Percentiles rank a stretch among this genome's conserved stretches.
Evolutionary conservation across 805 yeast genomes (phyloP).

Genomic region (Cyberlindnera amylophila): DNA sequence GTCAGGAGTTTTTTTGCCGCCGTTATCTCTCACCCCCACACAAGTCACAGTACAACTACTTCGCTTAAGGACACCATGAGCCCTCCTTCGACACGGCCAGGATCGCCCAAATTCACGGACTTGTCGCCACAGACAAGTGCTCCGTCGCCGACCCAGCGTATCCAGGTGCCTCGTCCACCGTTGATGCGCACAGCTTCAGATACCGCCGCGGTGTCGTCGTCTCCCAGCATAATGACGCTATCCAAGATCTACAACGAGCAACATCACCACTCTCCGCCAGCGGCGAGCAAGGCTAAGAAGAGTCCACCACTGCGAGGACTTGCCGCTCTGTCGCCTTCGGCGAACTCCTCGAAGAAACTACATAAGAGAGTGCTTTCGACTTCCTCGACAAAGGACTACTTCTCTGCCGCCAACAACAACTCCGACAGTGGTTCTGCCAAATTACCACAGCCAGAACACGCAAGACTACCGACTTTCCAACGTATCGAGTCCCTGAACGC

Average conservation of each 20-base stretch:
- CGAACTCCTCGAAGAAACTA: constrained; percentile 19
- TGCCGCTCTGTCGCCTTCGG: constrained; percentile 2
- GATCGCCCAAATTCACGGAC: constrained; percentile 2
- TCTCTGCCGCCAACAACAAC: constrained; percentile 7
- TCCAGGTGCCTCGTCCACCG: not conserved
- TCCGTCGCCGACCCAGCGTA: constrained; percentile 1
- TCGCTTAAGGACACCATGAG: too few species aligned
- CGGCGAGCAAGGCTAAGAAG: constrained; percentile 3
- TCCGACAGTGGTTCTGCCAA: too few species aligned
- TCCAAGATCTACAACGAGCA: constrained; percentile 23
- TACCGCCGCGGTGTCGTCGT: constrained; percentile 18
- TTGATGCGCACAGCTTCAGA: constrained; percentile 9
- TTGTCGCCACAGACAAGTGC: constrained; percentile 7
- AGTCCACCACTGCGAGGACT: constrained; percentile 6
- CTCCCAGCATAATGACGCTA: constrained; percentile 24
- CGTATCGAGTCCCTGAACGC: constrained; percentile 15
- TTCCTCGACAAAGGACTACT: constrained; percentile 20
- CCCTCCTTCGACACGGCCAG: not conserved
- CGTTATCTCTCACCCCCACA: too few species aligned
- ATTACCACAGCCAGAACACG: constrained; percentile 9
- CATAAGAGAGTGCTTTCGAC: constrained; percentile 25
- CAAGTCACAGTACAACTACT: too few species aligned
- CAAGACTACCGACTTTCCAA: constrained; percentile 23
- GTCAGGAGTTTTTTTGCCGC: too few species aligned
- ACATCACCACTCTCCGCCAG: constrained; percentile 8